Conservation (phyloP, 2,329 filamentous ascomycete genomes). For the Stylonectria norvegica region DNA sequence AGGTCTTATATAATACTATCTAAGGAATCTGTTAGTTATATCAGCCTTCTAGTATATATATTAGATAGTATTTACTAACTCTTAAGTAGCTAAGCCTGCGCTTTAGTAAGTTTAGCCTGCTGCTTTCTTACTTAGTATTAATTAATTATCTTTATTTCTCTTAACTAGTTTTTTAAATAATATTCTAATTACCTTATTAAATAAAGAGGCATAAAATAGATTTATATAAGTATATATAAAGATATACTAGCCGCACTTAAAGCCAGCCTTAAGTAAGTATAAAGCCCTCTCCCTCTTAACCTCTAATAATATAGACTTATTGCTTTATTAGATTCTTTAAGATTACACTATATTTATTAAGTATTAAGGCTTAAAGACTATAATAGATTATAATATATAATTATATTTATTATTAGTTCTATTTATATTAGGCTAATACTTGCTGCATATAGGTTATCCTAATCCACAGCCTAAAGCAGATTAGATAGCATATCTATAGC, state of each 20-base stretch:
- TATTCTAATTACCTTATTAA: constrained; percentile 62
- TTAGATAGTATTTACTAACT: constrained; percentile 5
- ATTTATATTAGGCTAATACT: constrained; percentile 8
- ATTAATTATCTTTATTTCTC: too few relatives aligned
- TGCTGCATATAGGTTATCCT: constrained; percentile 50
- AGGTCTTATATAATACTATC: constrained; percentile 47
- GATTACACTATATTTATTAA: constrained; percentile 52
- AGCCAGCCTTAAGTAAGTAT: constrained; percentile 45
- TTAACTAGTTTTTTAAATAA: constrained; percentile 6
- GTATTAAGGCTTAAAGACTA: constrained; percentile 55
- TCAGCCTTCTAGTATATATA: not conserved
- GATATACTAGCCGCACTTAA: constrained; percentile 54
- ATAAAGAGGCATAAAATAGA: constrained; percentile 73
- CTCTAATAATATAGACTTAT: too few relatives aligned
- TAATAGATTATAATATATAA: constrained; percentile 60
- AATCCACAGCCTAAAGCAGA: constrained; percentile 43
- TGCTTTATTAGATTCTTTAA: constrained; percentile 44
- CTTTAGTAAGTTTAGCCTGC: constrained; percentile 47
- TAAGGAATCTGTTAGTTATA: constrained; percentile 47
- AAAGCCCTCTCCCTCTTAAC: too few relatives aligned
- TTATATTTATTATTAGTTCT: constrained; percentile 1
- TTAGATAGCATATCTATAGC: constrained; percentile 55
- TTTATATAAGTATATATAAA: constrained; percentile 62
- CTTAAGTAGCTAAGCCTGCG: constrained; percentile 46
- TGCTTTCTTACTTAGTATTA: too few relatives aligned